Base-by-base conservation (phyloP, 2,329 filamentous ascomycete genomes). In the Aspergillus melleus region DNA sequence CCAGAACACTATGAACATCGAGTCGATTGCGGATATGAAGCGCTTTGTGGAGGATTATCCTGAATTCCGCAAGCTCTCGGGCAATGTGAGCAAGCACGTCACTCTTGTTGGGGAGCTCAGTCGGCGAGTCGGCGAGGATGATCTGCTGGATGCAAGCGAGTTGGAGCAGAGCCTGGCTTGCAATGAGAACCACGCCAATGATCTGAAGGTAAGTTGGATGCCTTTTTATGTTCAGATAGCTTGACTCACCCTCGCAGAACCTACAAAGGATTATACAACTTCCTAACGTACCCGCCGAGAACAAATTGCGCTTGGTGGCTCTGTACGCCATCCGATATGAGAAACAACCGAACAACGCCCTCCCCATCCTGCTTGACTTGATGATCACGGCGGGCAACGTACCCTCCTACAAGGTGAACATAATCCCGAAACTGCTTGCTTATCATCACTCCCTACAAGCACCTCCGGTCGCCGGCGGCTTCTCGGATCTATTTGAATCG, bases 41-140 rank as follows among this genome's bases (percentile, higher is more conserved):
- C 91, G 93, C 49, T 99, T 99, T 69, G 96, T 99, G 57, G 95
- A 99, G 76, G 95, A 99, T 71, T 99, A 98, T 72, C 95, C 95
- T 2, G 95, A 99, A 74, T 99, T 99, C 76, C 88, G 95, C 60
- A 96, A 97, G 71, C 86, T 99, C 1, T 97, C 95, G 1, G 93
- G 95, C 42, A 99, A 99, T 68, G 95, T 99, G 56, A 98, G 93
- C 79, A 99, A 99, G 74, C 95, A 99, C 73, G 96, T 99, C 59
- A 96, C 95, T 0, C 81, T 99, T 22, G 95, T 99, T 22, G 92
- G 92, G 0, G 96, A 99, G 73, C 83, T 99, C 46, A 97, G 92
- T 74, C 86, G 94, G 59, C 87, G 91, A 58, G 93, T 99, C 14
- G 90, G 90, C 6, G 87, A 90, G 44, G 91, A 98, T 68, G 92